A percentile compares a stretch with the other conserved stretches of the same genome.
Conservation (phyloP, 495 filamentous ascomycete species). For the Aspergillus asperescens region DNA sequence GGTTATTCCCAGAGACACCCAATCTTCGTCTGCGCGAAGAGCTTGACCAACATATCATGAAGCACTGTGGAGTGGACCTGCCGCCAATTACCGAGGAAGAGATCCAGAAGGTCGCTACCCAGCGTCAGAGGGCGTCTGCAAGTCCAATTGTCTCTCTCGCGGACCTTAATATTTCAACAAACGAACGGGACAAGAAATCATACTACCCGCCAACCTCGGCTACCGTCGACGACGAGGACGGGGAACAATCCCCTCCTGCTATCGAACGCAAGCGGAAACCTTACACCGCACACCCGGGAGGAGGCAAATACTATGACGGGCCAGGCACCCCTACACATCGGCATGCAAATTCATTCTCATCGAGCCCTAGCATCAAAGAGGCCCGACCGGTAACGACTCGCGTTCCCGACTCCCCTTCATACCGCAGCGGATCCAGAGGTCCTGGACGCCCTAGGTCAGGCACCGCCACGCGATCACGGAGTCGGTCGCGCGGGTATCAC, state of each 20-base stretch:
- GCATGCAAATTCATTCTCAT: conserved; percentile 29
- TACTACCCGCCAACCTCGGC: conserved; percentile 36
- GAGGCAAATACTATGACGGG: conserved; percentile 51
- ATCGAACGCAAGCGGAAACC: conserved; percentile 62
- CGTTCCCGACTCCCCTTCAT: conserved; percentile 23
- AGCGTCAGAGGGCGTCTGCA: conserved; percentile 20
- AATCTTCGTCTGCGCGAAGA: conserved; percentile 37
- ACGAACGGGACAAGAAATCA: conserved; percentile 51
- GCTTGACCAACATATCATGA: conserved; percentile 40
- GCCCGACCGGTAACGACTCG: conserved; percentile 12
- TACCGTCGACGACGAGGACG: conserved; percentile 34
- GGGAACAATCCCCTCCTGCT: conserved; percentile 34
- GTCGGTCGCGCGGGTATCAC: conserved; percentile 30
- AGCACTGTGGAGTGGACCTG: conserved; percentile 47
- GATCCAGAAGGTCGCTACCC: conserved; percentile 26
- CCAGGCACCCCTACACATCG: conserved; percentile 14
- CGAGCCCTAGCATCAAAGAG: conserved; percentile 23
- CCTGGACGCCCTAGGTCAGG: conserved; percentile 9
- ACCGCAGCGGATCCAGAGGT: conserved; percentile 21
- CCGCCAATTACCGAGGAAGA: conserved; percentile 39
- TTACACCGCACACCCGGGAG: conserved; percentile 51
- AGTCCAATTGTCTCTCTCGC: conserved; percentile 15
- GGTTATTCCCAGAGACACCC: conserved; percentile 56
- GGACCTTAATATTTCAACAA: conserved; percentile 27
- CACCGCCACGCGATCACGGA: conserved; percentile 26